Conservation (phyloP, 1,284 basidiomycete genomes). For the Ganoderma lucidum region DNA sequence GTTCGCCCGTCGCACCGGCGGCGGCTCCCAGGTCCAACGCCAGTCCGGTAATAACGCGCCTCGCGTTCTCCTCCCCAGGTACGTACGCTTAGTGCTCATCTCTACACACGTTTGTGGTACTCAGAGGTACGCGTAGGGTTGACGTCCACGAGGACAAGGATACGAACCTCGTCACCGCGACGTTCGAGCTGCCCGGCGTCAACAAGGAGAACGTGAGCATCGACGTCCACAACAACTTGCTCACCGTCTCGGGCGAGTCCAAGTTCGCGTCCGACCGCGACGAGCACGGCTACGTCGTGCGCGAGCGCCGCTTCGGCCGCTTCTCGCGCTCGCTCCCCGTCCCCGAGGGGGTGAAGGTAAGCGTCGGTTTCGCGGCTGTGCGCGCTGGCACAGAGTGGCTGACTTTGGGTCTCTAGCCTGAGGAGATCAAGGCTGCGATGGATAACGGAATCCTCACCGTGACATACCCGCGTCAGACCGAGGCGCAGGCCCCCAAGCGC, state of each 20-base stretch:
- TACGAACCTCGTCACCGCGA: slow-evolving; percentile 52
- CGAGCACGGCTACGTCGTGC: slow-evolving; percentile 55
- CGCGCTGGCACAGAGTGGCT: neutral
- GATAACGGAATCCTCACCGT: slow-evolving; percentile 50
- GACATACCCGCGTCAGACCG: slow-evolving; percentile 49
- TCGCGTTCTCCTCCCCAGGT: slow-evolving; percentile 30
- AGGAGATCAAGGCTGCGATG: slow-evolving; percentile 51
- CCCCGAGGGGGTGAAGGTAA: slow-evolving; percentile 57
- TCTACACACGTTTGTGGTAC: neutral
- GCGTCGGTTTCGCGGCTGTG: slow-evolving; percentile 3
- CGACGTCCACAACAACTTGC: slow-evolving; percentile 49
- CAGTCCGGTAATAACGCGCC: slow-evolving; percentile 20
- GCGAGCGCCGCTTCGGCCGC: slow-evolving; percentile 57
- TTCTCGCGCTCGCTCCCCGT: slow-evolving; percentile 55
- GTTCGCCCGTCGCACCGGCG: slow-evolving; percentile 39
- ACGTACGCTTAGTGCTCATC: neutral
- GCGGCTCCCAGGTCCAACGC: slow-evolving; percentile 24
- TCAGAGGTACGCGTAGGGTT: slow-evolving; percentile 43
- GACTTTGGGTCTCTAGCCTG: slow-evolving; percentile 38
- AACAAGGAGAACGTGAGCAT: slow-evolving; percentile 52
- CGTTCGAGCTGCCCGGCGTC: slow-evolving; percentile 58
- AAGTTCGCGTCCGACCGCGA: slow-evolving; percentile 44
- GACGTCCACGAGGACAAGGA: slow-evolving; percentile 54
- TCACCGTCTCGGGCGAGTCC: slow-evolving; percentile 56
- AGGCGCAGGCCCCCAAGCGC: slow-evolving; percentile 38